Base-by-base conservation (phyloP, 2,329 filamentous ascomycete genomes). In the Aspergillaceae sp. region DNA sequence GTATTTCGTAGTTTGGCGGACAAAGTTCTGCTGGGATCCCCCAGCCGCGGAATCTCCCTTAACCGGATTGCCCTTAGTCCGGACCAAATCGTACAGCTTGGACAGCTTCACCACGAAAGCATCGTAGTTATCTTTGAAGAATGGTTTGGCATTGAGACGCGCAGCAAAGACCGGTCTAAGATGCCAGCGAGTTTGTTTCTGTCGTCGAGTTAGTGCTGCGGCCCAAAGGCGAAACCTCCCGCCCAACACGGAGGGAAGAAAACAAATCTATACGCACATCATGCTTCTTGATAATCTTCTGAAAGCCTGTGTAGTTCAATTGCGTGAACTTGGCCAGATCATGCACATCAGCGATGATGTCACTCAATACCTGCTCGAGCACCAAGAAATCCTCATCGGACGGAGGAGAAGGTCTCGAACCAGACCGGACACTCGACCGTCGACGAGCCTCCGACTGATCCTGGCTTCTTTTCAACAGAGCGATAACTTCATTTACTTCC, bases 271-370 rank as follows among this genome's bases (percentile, higher is more conserved):
- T 6, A 73, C 85, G 57, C 69, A 91, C 87, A 72, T 96, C 92
- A 68, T 98, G 92, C 76, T 98, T 98, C 77, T 98, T 98, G 70
- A 98, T 95, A 53, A 98, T 98, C 76, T 98, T 98, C 74, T 96
- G 94, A 66, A 98, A 98, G 4, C 92, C 92, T 0, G 91, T 97
- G 65, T 98, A 98, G 71, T 98, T 98, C 63, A 98, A 74, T 72
- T 96, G 91, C 5, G 94, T 94, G 66, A 95, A 98, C 71, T 97
- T 97, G 67, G 92, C 90, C 49, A 98, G 77, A 61, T 98, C 92
- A 69, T 98, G 91, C 26, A 98, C 92, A 62, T 98, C 91, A 57
- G 92, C 92, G 65, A 98, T 98, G 62, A 98, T 90, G 66, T 98
- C 92, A 70, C 89, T 95, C 61, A 98, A 72, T 60, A 95, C 89